Evolutionary conservation across 768 basidiomycete genomes (phyloP), one percentile per base, ranked within the genome.

Genomic region (Boletus insuetus): DNA sequence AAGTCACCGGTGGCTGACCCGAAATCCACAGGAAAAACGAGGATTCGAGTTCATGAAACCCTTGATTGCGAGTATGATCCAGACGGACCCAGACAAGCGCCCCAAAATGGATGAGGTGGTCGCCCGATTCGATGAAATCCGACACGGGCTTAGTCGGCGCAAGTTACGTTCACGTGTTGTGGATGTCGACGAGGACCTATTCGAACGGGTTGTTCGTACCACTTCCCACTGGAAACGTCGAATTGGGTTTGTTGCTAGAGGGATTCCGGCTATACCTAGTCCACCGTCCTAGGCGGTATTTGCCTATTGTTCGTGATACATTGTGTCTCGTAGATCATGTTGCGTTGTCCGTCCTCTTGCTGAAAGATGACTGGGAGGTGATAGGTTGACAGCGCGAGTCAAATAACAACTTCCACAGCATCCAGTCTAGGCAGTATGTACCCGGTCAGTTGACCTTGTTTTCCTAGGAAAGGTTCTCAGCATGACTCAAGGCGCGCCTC

Each of bases 61-160:
- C 0, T 57, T 77, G 3, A 53, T 75, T 3, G 49, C 52, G 0
- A 71, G 67, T 12, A 78, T 79, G 77, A 61, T 70, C 0, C 68
- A 71, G 24, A 59, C 62, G 3, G 69, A 75, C 44, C 75, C 75
- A 0, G 24, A 38, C 0, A 63, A 71, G 42, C 69, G 77, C 8
- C 76, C 76, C 0, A 73, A 59, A 0, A 75, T 75, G 47, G 70
- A 76, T 20, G 59, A 71, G 31, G 73, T 74, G 3, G 69, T 69
- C 2, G 4, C 35, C 1, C 66, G 57, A 8, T 70, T 68, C 20
- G 51, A 56, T 2, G 22, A 26, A 0, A 64, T 66, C 12, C 29
- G n/a, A 0, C 20, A 32, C 12, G 32, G 31, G 0, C 52, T 68
- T 2, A 51, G 53, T n/a, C 17, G 8, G 22, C 12, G 61, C 43